These are phyloP conservation scores for Ustilago esculenta DNA, from an alignment of 1,284 basidiomycete species.

Conservation along the genomic window DNA sequence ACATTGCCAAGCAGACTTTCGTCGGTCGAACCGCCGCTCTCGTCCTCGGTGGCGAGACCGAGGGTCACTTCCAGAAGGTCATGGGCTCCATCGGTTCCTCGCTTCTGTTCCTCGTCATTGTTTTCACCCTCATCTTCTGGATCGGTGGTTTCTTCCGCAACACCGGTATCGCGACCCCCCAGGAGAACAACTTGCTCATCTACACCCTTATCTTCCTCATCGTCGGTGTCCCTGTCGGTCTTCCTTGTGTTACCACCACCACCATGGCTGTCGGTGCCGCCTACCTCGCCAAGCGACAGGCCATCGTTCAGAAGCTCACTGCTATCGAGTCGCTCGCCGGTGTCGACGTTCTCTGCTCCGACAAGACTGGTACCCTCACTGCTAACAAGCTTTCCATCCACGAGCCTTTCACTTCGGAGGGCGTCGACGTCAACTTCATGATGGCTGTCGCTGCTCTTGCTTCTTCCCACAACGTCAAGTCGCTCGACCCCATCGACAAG, in stretches of 20 bases:
- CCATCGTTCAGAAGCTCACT: slow-evolving; percentile 74
- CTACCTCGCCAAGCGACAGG: slow-evolving; percentile 72
- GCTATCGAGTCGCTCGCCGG: slow-evolving; percentile 74
- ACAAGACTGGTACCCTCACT: slow-evolving; percentile 73
- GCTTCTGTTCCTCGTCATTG: slow-evolving; percentile 71
- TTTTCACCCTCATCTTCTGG: slow-evolving; percentile 70
- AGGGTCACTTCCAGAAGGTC: slow-evolving; percentile 72
- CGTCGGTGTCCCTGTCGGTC: slow-evolving; percentile 73
- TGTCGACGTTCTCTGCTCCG: slow-evolving; percentile 73
- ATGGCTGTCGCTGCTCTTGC: slow-evolving; percentile 72
- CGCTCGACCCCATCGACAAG: slow-evolving; percentile 73
- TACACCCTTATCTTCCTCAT: slow-evolving; percentile 71
- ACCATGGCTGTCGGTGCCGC: slow-evolving; percentile 73
- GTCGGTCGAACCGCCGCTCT: slow-evolving; percentile 71
- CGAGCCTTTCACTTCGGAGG: slow-evolving; percentile 70
- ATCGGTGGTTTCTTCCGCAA: slow-evolving; percentile 71
- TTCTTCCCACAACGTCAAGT: slow-evolving; percentile 72
- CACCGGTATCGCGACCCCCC: slow-evolving; percentile 70
- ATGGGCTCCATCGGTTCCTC: slow-evolving; percentile 71
- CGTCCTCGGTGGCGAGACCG: slow-evolving; percentile 66
- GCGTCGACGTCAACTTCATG: slow-evolving; percentile 70
- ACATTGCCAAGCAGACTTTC: slow-evolving; percentile 70
- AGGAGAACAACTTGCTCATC: slow-evolving; percentile 71
- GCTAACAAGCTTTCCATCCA: slow-evolving; percentile 74
- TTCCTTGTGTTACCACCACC: slow-evolving; percentile 72